Base-by-base conservation (phyloP, 805 yeast genomes). In the Yamadazyma paraphyllophila region DNA sequence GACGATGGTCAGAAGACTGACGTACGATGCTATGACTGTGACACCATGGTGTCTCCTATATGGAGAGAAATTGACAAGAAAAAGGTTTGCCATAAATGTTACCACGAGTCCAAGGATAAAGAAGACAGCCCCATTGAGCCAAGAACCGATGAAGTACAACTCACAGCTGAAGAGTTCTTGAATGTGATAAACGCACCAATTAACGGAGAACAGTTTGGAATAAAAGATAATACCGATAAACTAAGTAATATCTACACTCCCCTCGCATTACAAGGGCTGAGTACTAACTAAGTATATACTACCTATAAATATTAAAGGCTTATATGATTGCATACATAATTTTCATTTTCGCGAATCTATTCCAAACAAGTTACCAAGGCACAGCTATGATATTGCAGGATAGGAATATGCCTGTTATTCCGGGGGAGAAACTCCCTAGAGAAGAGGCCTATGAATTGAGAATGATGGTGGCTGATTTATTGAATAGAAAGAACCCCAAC, bases 351-450 rank as follows among this genome's bases (percentile, higher is more conserved):
- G 36, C 35, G 26, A 33, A 14, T 9, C 14, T 7, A 31, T 31
- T 31, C 20, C 17, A 33, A 33, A 14, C 16, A 14, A 33, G 15
- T 39, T 20, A 7, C 43, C 25, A 67, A 66, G 73, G 24, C 24
- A 20, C 24, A 20, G 24, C 24, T 3, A 60, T 71, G 44, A 68
- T 66, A 41, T 56, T 71, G 44, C 65, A 65, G 40, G 73, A 69
- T 35, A 63, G 82, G 59, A 81, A 77, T 29, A 82, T 89, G 53
- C 97, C 97, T 3, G 81, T 75, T 36, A 85, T 92, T 30, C 97
- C 97, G 1, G 99, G 99, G 17, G 80, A 78, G 12, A 70, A 76
- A 43, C 88, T 90, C 51, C 86, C 92, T 2, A 83, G 82, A 1
- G 80, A 80, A 43, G 86, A 87, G 15, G 80, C 85, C 0, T 77